Conservation (phyloP, 768 basidiomycete species). For the Cyclocybe cylindracea region DNA sequence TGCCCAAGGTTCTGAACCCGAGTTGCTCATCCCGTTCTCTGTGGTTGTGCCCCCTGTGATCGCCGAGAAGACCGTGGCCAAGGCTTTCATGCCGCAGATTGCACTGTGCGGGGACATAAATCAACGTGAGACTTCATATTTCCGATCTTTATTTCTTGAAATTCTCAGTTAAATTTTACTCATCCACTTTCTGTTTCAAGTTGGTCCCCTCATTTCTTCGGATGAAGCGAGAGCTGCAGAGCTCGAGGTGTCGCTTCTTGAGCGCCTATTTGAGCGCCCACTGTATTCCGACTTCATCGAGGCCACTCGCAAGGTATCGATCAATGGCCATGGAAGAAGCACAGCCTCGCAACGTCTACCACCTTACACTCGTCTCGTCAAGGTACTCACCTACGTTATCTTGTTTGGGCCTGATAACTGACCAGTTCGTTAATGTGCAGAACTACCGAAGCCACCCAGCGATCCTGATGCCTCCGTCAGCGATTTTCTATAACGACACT, state of each 20-base stretch:
- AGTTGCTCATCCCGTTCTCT: conserved; percentile 50
- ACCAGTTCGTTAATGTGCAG: conserved; percentile 19
- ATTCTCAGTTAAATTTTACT: neutral
- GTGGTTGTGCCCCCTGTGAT: conserved; percentile 35
- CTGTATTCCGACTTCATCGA: conserved; percentile 31
- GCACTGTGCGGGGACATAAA: conserved; percentile 54
- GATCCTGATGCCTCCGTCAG: conserved; percentile 55
- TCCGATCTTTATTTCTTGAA: neutral
- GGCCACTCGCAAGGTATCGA: neutral
- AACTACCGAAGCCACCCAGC: conserved; percentile 54
- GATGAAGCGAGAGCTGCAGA: conserved; percentile 44
- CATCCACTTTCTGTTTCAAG: conserved; percentile 23
- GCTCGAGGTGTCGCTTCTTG: conserved; percentile 49
- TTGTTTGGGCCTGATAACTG: neutral
- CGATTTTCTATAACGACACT: conserved; percentile 53
- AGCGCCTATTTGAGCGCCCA: conserved; percentile 45
- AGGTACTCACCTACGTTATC: conserved; percentile 27
- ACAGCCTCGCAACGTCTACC: conserved; percentile 15
- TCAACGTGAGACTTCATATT: conserved; percentile 36
- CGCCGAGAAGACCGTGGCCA: conserved; percentile 7
- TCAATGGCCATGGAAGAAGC: conserved; percentile 1
- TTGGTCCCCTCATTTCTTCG: conserved; percentile 49
- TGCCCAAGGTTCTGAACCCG: conserved; percentile 55
- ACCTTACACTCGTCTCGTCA: conserved; percentile 45
- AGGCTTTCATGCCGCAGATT: conserved; percentile 39